Evolutionary conservation across 257 asterid genomes (phyloP).

Genomic region (Ophiorrhiza pumila): DNA sequence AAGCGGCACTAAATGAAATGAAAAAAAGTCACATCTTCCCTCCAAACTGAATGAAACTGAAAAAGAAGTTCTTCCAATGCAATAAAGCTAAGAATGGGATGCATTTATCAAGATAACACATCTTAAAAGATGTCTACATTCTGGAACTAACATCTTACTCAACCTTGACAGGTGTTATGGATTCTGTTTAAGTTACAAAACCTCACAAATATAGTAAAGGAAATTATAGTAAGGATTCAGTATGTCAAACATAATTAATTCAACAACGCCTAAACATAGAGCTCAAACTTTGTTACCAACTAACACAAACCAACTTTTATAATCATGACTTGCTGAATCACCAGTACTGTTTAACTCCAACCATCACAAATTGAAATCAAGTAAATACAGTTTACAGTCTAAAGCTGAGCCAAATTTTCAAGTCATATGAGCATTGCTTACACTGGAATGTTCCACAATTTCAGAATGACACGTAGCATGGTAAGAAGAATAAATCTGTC

Average conservation of each 20-base stretch:
- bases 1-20: conserved; percentile 68
- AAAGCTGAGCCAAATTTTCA: background rate
- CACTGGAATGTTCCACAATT: background rate
- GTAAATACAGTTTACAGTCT: background rate
- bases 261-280: background rate
- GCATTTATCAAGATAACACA: background rate
- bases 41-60: conserved; percentile 5
- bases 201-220: background rate
- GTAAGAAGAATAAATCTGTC: background rate
- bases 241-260: too few species aligned
- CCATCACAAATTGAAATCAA: background rate
- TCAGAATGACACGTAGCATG: background rate
- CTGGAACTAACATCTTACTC: background rate
- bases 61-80: background rate
- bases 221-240: background rate
- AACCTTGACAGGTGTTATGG: background rate
- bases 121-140: background rate
- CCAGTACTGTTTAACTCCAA: background rate
- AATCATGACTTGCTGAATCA: background rate
- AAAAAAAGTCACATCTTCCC: conserved; percentile 25
- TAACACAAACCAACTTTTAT: too few species aligned
- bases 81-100: background rate
- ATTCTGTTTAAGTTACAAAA: background rate
- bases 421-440: background rate
- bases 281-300: background rate